Evolutionary conservation across 768 basidiomycete genomes (phyloP).

Genomic region (Pulveroboletus sp.): DNA sequence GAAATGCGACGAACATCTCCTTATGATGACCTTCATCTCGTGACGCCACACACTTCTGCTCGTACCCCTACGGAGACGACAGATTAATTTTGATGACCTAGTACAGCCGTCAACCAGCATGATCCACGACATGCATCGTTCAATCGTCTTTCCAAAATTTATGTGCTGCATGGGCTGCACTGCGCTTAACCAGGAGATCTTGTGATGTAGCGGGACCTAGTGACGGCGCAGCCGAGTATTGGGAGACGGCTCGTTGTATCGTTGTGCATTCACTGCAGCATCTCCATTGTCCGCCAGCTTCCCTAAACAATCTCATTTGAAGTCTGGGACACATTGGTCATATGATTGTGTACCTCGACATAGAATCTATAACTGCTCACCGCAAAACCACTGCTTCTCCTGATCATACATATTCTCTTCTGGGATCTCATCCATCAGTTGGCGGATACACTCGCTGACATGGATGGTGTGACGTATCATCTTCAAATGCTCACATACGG

Average conservation of each 20-base stretch:
- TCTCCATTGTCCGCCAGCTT: background rate
- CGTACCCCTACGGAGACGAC: conserved; percentile 8
- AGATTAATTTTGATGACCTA: conserved; percentile 10
- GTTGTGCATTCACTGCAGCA: background rate
- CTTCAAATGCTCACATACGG: background rate
- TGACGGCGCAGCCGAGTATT: conserved; percentile 6
- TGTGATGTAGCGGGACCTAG: background rate
- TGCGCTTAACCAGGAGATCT: conserved; percentile 5
- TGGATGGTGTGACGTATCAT: background rate
- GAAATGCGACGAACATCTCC: background rate
- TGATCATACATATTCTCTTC: background rate
- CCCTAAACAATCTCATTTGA: background rate
- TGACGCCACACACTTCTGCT: conserved; percentile 6
- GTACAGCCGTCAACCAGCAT: background rate
- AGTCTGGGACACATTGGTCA: background rate
- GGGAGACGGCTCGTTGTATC: conserved; percentile 1
- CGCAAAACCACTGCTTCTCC: background rate
- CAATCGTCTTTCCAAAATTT: background rate
- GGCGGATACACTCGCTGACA: background rate
- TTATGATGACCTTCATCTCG: background rate
- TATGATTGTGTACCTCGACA: background rate
- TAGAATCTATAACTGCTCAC: background rate
- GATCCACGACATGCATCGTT: background rate
- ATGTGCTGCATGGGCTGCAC: background rate
- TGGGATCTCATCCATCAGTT: background rate